phyloP scores from a whole-genome alignment of 345 rosid species.

The Noccaea bulbosa region DNA sequence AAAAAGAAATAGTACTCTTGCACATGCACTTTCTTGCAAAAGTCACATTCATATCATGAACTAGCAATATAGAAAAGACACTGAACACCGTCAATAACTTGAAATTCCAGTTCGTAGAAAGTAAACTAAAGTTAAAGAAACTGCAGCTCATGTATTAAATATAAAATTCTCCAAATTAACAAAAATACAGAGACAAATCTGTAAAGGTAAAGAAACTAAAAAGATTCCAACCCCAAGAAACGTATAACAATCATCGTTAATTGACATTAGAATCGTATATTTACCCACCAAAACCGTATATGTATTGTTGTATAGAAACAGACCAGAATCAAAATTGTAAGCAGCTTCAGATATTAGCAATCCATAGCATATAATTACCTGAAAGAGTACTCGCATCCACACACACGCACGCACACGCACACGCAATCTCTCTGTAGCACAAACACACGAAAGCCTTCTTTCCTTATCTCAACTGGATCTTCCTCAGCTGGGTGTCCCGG shows the following conservation, averaged over 20 bases:
- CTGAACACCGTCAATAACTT: not conserved
- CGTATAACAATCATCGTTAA: slow-evolving; percentile 21
- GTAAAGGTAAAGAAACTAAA: not conserved
- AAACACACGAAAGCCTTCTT: slow-evolving; percentile 15
- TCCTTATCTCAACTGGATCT: slow-evolving; percentile 22
- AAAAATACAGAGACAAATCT: not conserved
- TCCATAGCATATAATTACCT: slow-evolving; percentile 24
- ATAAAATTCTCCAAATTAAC: not conserved
- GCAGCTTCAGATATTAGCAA: slow-evolving; percentile 22
- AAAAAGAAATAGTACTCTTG: not conserved
- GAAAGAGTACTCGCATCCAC: slow-evolving; percentile 26
- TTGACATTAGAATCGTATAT: slow-evolving; percentile 23
- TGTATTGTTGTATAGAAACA: slow-evolving; percentile 15
- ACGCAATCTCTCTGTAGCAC: slow-evolving; percentile 3
- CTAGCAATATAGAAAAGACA: not conserved
- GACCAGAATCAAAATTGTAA: slow-evolving; percentile 29
- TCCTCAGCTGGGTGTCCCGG: slow-evolving; percentile 25
- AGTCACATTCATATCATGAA: slow-evolving; percentile 17
- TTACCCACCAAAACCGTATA: slow-evolving; percentile 37
- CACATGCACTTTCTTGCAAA: slow-evolving; percentile 9
- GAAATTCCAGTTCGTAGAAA: not conserved
- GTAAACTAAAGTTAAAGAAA: not conserved
- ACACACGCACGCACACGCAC: not conserved
- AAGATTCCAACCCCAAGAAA: not conserved
- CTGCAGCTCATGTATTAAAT: slow-evolving; percentile 1